Evolutionary conservation across 805 yeast genomes (phyloP).

Genomic region (Babjeviella inositovora): DNA sequence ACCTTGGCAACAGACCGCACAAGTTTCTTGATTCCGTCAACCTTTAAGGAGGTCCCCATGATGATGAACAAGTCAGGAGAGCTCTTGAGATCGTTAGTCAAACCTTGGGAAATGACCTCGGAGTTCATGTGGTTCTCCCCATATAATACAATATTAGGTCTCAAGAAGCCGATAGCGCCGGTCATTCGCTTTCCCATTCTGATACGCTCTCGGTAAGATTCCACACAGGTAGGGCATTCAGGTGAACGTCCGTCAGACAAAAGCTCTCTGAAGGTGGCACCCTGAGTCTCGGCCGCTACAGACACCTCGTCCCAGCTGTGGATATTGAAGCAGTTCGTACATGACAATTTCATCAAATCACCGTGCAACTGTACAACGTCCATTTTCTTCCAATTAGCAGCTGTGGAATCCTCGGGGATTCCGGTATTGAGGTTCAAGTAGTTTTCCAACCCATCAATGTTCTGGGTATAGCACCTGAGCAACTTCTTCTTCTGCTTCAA

Average conservation of each 20-base stretch:
- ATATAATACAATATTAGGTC: constrained; percentile 85
- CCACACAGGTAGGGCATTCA: constrained; percentile 56
- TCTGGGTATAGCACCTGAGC: constrained; percentile 83
- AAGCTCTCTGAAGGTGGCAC: constrained; percentile 22
- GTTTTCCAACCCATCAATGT: constrained; percentile 79
- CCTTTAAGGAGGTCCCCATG: constrained; percentile 86
- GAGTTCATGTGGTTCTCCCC: constrained; percentile 90
- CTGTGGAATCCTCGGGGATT: constrained; percentile 15
- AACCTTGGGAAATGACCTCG: constrained; percentile 59
- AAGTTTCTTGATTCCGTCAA: constrained; percentile 72
- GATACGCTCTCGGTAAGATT: constrained; percentile 35
- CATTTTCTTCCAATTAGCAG: constrained; percentile 32
- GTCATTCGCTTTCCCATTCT: constrained; percentile 60
- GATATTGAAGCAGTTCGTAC: constrained; percentile 51
- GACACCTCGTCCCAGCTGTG: constrained; percentile 53
- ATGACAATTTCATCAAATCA: constrained; percentile 57
- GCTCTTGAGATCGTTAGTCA: constrained; percentile 45
- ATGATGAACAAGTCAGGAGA: constrained; percentile 72
- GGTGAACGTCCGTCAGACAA: constrained; percentile 57
- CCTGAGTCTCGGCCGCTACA: no score
- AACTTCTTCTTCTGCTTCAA: constrained; percentile 49
- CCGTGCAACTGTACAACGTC: constrained; percentile 91
- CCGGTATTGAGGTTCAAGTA: constrained; percentile 49
- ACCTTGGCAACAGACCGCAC: constrained; percentile 54
- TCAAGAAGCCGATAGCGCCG: constrained; percentile 54